phyloP scores from a whole-genome alignment of 2,329 filamentous ascomycete species.

The Aspergillus flavus region DNA sequence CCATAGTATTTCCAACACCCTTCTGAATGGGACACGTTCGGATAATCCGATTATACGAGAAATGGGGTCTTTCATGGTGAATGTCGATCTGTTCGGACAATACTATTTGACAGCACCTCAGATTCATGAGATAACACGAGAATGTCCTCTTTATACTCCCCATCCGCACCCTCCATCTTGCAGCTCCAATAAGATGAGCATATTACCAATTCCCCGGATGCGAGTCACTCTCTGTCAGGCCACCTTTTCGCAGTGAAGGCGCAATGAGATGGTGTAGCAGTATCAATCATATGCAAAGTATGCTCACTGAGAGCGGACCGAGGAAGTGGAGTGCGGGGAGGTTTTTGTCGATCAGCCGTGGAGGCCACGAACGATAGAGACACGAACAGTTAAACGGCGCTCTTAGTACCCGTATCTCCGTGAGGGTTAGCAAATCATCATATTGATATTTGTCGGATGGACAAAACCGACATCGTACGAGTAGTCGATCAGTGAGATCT shows the following conservation, averaged over 20 bases:
- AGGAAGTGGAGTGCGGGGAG: neutral
- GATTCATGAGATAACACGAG: no score
- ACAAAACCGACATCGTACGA: conserved; percentile 5
- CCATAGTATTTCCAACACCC: conserved; percentile 9
- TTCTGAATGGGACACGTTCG: conserved; percentile 8
- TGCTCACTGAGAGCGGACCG: neutral
- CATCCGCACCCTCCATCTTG: neutral
- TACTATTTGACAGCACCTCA: neutral
- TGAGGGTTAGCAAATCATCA: neutral
- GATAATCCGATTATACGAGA: neutral
- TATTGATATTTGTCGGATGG: neutral
- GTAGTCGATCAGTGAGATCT: neutral
- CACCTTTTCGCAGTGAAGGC: neutral
- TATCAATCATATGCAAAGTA: conserved; percentile 8
- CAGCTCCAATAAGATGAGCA: neutral
- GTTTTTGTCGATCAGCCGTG: conserved; percentile 7
- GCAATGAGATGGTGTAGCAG: neutral
- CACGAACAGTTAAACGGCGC: neutral
- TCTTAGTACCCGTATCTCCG: neutral
- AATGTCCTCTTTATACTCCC: neutral
- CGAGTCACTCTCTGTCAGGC: neutral
- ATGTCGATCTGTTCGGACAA: neutral
- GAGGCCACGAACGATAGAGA: neutral
- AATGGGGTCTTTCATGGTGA: conserved; percentile 14
- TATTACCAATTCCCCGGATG: neutral